Conservation (phyloP, 75 land plant genomes). For the Selaginella tamariscina region DNA sequence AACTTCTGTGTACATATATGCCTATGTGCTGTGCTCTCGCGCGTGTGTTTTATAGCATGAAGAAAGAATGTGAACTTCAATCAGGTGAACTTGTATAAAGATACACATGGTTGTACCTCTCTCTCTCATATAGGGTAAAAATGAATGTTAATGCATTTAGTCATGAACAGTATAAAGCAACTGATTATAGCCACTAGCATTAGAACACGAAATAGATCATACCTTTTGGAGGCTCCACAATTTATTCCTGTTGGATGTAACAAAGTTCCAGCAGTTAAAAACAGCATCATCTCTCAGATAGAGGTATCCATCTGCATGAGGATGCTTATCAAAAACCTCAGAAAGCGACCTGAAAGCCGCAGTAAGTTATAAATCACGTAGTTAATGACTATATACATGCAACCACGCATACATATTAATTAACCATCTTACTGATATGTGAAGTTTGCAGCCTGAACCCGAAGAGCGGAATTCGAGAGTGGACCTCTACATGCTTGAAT, state of each 20-base stretch:
- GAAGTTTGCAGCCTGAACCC: constrained; percentile 54
- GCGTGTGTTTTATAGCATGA: background rate
- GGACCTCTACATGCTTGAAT: constrained; percentile 70
- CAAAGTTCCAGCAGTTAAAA: constrained; percentile 89
- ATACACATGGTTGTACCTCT: too few relatives aligned
- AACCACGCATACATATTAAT: too few relatives aligned
- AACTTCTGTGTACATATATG: too few relatives aligned
- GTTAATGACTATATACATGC: too few relatives aligned
- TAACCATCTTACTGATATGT: too few relatives aligned
- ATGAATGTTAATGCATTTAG: too few relatives aligned
- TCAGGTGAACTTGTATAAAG: background rate
- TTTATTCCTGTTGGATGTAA: constrained; percentile 60
- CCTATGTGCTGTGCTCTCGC: too few relatives aligned
- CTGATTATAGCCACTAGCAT: too few relatives aligned
- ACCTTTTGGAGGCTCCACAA: constrained; percentile 87
- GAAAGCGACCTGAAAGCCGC: constrained; percentile 55
- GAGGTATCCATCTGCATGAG: constrained; percentile 73
- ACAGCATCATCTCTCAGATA: constrained; percentile 73
- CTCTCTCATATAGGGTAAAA: too few relatives aligned
- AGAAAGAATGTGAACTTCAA: background rate
- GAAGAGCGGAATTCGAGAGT: constrained; percentile 56
- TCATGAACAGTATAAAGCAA: too few relatives aligned
- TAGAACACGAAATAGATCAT: background rate
- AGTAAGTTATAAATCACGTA: too few relatives aligned
- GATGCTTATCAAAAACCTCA: constrained; percentile 45